These are phyloP conservation scores for Xerophyta viscosa DNA, from an alignment of 106 monocot genomes.

Conservation along the genomic window DNA sequence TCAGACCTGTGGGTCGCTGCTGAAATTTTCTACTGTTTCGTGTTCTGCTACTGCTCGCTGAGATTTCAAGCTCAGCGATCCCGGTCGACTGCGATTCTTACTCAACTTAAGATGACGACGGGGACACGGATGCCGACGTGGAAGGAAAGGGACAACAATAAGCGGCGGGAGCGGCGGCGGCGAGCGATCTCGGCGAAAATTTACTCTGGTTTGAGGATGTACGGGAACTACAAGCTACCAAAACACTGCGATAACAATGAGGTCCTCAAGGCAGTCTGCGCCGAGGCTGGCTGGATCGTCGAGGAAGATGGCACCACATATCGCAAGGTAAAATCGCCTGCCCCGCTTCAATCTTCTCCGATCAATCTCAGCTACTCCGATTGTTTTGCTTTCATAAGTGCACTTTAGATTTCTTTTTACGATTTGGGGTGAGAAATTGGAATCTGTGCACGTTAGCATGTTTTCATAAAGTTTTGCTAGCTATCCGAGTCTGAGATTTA, in stretches of 20 bases:
- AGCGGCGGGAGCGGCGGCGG: conserved; percentile 43
- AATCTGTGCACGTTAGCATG: too few relatives aligned
- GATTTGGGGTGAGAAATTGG: too few relatives aligned
- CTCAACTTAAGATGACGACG: conserved; percentile 40
- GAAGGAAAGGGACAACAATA: conserved; percentile 67
- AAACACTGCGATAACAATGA: conserved; percentile 65
- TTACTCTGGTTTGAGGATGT: conserved; percentile 43
- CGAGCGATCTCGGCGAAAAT: conserved; percentile 57
- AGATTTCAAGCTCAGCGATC: too few relatives aligned
- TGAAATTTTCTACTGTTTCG: too few relatives aligned
- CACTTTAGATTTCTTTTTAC: too few relatives aligned
- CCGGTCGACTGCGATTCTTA: too few relatives aligned
- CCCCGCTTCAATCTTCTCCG: too few relatives aligned
- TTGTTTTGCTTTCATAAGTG: too few relatives aligned
- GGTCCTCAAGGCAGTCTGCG: conserved; percentile 55
- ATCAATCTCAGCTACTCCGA: too few relatives aligned
- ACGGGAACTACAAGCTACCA: conserved; percentile 54
- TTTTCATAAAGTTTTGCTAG: too few relatives aligned
- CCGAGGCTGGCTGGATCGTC: conserved; percentile 55
- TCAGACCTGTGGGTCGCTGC: too few relatives aligned
- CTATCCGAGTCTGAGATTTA: too few relatives aligned
- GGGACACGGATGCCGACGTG: conserved; percentile 47
- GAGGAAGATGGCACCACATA: conserved; percentile 58
- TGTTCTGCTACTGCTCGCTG: background rate
- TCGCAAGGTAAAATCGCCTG: conserved; percentile 29